Evolutionary conservation across 345 rosid genomes (phyloP), one percentile per base, ranked within the genome.

Genomic region (Eucalyptus camaldulensis): DNA sequence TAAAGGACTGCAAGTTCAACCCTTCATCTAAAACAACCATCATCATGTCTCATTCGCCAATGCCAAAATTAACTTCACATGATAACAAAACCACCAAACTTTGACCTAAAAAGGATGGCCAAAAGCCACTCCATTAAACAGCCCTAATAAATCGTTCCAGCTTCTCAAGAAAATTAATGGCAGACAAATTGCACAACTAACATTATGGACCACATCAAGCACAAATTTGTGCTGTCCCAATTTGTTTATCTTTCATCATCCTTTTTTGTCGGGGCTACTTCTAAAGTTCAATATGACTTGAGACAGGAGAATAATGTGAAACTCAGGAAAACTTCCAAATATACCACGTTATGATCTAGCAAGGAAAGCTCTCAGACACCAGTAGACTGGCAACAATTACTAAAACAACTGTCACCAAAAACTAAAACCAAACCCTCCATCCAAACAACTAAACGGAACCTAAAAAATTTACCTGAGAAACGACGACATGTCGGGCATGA

Each of bases 401-500:
- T 76, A 40, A 40, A 76, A 40, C 85, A 76, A 76, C 85, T 43
- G 19, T 65, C 37, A 4, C 33, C 76, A 65, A 4, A n/a, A n/a
- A 31, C 76, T 65, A n/a, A n/a, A 65, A 29, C 40, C 76, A 65
- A 65, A 40, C 27, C 27, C 85, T 76, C 25, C 47, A 11, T 76
- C 29, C 47, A 37, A 76, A 76, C 14, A 11, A 40, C 85, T 53
- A 76, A 24, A 76, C 1, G 29, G 15, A 76, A 76, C 3, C 29
- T 9, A 49, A 51, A 43, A 43, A 44, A 27, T 86, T 87, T 86
- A 97, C 99, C 98, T 96, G 99, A 49, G 99, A 97, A 90, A 97
- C 99, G 58, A 96, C 99, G 51, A 96, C 97, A 92, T 97, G 99
- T 67, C 99, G 92, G 21, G 89, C 81, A 67, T 97, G 95, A 88